Evolutionary conservation across 352 stramenopile species (phyloP), one percentile per base, ranked within the genome.

Genomic region (Saprolegnia diclina): DNA sequence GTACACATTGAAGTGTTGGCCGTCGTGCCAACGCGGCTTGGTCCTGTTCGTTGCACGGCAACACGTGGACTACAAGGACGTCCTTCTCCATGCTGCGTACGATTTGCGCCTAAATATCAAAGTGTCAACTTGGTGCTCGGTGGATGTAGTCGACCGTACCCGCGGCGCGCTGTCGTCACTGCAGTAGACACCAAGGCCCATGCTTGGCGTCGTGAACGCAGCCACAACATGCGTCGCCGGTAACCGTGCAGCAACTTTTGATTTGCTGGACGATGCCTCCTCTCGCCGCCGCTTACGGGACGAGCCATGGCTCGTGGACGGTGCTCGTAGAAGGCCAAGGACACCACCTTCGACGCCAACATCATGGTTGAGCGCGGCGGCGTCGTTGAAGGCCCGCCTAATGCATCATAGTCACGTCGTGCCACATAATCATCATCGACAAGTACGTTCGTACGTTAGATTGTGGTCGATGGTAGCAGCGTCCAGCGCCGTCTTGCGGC

Each of bases 191-290:
- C 83, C 83, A 5, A 89, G 79, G 18, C 77, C 83, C 79, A 91
- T 91, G 46, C 81, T 82, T 0, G 79, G 77, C 14, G 83, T 91
- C 35, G 83, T 83, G 63, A 89, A 89, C 10, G 81, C 81, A 19
- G 65, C 79, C 19, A 79, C 79, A 3, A 91, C 64, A 6, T 61
- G 21, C 19, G 59, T 16, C 11, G 32, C 19, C 9, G 54, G 54
- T 19, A 29, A 37, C 18, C 56, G n/a, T 88, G 74, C 19, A 87
- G 38, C 10, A 59, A 40, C 1, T 9, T 11, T 5, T 29, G 13
- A 26, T 67, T 22, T 2, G 50, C 14, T 11, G 35, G 35, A 18
- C 32, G 46, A 6, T 55, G 35, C n/a, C 69, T 37, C 4, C 11
- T 18, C 24, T 21, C 19, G 59, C 44, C 18, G 11, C 13, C 40